Evolutionary conservation across 352 stramenopile species (phyloP), one percentile per base, ranked within the genome.

Genomic region (Stephanocyclus meneghinianus): DNA sequence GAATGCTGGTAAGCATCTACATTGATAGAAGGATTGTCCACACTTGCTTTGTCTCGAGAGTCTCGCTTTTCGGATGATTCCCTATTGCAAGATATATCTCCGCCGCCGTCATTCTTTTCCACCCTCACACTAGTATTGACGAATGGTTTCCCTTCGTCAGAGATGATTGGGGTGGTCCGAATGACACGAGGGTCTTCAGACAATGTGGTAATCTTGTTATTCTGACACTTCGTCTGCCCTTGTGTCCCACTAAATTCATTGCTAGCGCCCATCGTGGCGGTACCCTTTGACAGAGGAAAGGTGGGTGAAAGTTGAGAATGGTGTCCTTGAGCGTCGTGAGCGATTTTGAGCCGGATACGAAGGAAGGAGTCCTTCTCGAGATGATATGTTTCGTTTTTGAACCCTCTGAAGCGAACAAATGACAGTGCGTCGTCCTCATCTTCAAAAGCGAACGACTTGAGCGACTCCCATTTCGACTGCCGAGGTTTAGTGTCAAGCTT

Each of bases 371-470:
- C 57, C 29, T 48, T 48, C 26, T 48, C 57, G 4, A 65, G 35
- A 48, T 32, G 57, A 51, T 51, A 51, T 2, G 32, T 15, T 65
- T 65, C 57, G 35, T 51, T 29, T 32, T 65, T 65, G 13, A 29
- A 35, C 26, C 57, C 57, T 50, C 50, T 65, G 37, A 65, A 65
- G 3, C 32, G 37, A 51, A 37, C 57, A 51, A 3, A 50, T 2
- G 57, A 50, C 13, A 65, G 15, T 18, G 42, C 29, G 45, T 65
- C 57, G 1, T 65, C 57, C 2, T 65, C 57, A 48, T 65, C 57
- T 32, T 65, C 57, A 32, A 65, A 35, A 29, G 50, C 57, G 35
- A 65, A 65, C 5, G 30, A 35, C 13, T 51, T 51, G 15, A 65
- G 18, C 3, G 57, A 18, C 4, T 51, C 9, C 57, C 57, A 65